These are phyloP conservation scores for Suillus hirtellus DNA, from an alignment of 768 basidiomycete genomes.

Conservation along the genomic window DNA sequence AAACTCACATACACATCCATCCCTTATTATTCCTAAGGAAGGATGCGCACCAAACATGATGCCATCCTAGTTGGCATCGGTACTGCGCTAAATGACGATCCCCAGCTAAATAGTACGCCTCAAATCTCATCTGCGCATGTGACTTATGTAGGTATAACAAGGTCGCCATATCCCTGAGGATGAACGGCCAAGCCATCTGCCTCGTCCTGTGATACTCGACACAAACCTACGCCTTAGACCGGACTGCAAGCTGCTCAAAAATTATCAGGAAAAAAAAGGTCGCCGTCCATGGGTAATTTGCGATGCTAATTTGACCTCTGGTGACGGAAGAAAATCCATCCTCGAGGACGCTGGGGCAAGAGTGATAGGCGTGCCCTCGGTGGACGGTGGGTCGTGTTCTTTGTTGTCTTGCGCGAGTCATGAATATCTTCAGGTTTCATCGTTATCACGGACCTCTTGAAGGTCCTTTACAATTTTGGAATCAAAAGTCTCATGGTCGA, in stretches of 20 bases:
- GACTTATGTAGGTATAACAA: conserved; percentile 25
- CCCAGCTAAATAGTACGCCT: conserved; percentile 83
- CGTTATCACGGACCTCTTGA: conserved; percentile 51
- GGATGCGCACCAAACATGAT: conserved; percentile 92
- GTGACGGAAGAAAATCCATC: conserved; percentile 32
- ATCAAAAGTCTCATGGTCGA: conserved; percentile 90
- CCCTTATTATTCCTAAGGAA: conserved; percentile 31
- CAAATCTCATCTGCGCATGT: conserved; percentile 5
- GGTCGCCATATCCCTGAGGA: conserved; percentile 56
- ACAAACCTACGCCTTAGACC: conserved; percentile 63
- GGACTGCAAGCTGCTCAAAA: conserved; percentile 68
- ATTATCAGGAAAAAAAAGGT: conserved; percentile 58
- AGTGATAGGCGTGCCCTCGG: conserved; percentile 52
- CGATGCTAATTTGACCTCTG: conserved; percentile 23
- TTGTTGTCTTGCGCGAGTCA: conserved; percentile 6
- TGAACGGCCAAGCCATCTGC: conserved; percentile 46
- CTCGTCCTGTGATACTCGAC: conserved; percentile 86
- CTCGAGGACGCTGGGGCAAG: conserved; percentile 69
- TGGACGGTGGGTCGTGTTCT: conserved; percentile 33
- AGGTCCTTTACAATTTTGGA: conserved; percentile 51
- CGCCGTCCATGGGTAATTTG: conserved; percentile 76
- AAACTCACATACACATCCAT: not conserved
- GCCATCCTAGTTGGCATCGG: conserved; percentile 90
- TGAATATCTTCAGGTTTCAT: conserved; percentile 35
- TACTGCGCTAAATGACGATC: conserved; percentile 89